These are phyloP conservation scores for Anisogramma anomala DNA, from an alignment of 2,329 filamentous ascomycete genomes.

Conservation along the genomic window DNA sequence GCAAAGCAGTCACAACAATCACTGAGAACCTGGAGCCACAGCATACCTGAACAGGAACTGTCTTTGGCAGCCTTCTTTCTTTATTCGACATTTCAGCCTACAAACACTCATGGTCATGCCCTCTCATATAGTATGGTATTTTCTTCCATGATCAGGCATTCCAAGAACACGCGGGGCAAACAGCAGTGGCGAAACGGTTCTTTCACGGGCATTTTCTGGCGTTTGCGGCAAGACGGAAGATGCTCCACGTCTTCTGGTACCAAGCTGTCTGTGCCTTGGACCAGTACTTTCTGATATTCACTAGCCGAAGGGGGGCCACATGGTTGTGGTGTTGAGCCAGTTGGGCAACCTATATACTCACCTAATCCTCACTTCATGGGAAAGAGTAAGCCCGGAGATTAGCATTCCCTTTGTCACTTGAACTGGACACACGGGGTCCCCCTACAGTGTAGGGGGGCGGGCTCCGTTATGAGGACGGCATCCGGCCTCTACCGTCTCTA, in stretches of 20 bases:
- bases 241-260: slow-evolving; percentile 3
- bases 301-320: neutral
- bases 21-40: no score
- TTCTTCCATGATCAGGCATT: neutral
- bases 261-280: neutral
- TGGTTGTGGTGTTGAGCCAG: no score
- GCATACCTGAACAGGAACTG: neutral
- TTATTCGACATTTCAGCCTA: neutral
- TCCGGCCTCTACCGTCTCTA: no score
- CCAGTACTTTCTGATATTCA: neutral
- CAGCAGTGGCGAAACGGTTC: neutral
- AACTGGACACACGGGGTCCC: no score
- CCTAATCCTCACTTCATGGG: no score
- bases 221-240: slow-evolving; percentile 10
- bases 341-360: no score
- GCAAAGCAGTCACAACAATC: no score
- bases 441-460: no score
- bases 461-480: no score
- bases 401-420: no score
- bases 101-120: neutral
- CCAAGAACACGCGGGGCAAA: neutral
- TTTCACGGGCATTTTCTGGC: slow-evolving; percentile 13
- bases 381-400: no score
- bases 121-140: neutral
- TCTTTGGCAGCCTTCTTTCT: neutral